Base-by-base conservation (phyloP, 140 eudicot genomes). In the Erigeron philadelphicus region DNA sequence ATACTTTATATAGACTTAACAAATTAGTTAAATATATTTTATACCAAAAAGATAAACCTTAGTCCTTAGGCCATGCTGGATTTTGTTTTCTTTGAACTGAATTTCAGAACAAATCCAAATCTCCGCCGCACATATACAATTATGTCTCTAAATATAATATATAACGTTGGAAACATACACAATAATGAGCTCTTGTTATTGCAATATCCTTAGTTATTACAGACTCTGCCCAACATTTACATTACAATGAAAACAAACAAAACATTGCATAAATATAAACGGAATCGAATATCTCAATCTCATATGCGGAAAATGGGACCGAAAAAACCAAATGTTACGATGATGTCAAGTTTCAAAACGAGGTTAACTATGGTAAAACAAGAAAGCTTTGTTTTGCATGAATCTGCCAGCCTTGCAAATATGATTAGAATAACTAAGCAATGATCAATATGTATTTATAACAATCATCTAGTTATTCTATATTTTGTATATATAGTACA, bases 331-430 rank as follows among this genome's bases (percentile, higher is more conserved):
- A 73, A 53, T 9, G 9, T 15, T 7, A 64, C 78, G 78, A 12
- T 73, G 50, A 1, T 64, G 9, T 19, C 48, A 50, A 41, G 78
- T 45, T 64, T 8, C 1, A 49, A 62, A 53, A 42, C 48, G 72
- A 73, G 64, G 48, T 52, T 41, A 5, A 52, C 65, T 43, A 73
- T 72, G 72, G 77, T 53, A 53, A 64, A 73, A 64, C 78, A 73
- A 73, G 78, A 64, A 23, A 73, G 11, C 78, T 23, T 53, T 73
- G 66, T 42, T 64, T 21, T 53, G 48, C 44, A 73, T 3, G 64
- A 49, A 73, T 63, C 71, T 52, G 52, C 61, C 77, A 63, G 45
- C 77, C 71, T 42, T 40, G 64, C 63, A 38, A 70, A 61, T 21
- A 21, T 21, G 1, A 15, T 15, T 47, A 15, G 23, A 8, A 41